Evolutionary conservation across 2,329 filamentous ascomycete species (phyloP).

Genomic region (Pseudogymnoascus sp.): DNA sequence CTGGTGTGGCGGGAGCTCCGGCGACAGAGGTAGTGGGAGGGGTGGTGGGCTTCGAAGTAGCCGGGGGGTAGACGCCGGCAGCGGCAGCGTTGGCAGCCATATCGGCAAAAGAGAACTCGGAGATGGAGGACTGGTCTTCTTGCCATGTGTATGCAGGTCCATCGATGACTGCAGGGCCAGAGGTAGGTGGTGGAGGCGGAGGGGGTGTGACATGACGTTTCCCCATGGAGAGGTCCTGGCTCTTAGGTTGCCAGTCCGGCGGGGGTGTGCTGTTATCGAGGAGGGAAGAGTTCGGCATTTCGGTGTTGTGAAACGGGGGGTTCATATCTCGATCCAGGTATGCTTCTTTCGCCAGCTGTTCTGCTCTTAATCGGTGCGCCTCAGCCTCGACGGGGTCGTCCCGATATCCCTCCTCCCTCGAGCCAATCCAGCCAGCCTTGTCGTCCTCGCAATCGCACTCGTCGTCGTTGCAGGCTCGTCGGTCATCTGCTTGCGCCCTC

Average conservation of each 20-base stretch:
- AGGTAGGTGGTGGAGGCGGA: background rate
- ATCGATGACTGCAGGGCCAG: background rate
- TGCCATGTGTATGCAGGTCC: background rate
- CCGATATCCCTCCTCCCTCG: background rate
- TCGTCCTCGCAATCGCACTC: background rate
- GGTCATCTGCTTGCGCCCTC: background rate
- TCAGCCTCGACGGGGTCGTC: background rate
- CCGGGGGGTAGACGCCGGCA: background rate
- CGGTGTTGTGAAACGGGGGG: background rate
- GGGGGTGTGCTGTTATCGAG: background rate
- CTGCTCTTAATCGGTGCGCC: background rate
- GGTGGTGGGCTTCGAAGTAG: background rate
- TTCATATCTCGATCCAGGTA: slow-evolving; percentile 2
- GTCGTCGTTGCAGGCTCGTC: background rate
- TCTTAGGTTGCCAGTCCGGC: background rate
- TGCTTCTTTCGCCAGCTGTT: background rate
- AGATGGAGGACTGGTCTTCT: background rate
- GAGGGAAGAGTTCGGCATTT: background rate
- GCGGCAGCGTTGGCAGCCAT: background rate
- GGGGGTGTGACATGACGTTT: background rate
- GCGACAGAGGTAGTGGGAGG: background rate
- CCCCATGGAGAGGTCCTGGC: background rate
- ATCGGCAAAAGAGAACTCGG: background rate
- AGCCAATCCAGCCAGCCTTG: slow-evolving; percentile 1
- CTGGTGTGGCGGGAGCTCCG: background rate